Base-by-base conservation (phyloP, 2,329 filamentous ascomycete species). In the Fusarium incarnatum region DNA sequence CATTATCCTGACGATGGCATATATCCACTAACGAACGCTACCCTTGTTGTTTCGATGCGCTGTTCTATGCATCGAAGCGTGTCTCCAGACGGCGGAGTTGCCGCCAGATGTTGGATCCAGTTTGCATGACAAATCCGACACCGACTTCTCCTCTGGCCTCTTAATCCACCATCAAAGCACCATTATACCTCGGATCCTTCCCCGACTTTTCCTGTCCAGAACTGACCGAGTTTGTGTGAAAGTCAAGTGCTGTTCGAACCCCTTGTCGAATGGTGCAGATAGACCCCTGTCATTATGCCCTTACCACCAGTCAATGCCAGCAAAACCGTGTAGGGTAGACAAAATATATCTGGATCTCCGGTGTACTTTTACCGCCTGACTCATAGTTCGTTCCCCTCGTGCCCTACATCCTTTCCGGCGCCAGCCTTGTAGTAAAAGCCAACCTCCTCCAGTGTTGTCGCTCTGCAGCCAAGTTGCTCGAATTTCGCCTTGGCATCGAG, bases 401-500 rank as follows among this genome's bases (percentile, higher is more conserved):
- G 49, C 37, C 44, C 47, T 41, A 40, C 46, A 41, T 50, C 49
- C 37, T 25, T 47, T 49, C 60, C 54, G 50, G 45, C 16, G 52
- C 48, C 60, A 18, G 76, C 76, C 34, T 77, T 82, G 75, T 86
- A 93, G 56, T 83, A 78, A 74, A 92, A 92, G 0, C 93, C 94
- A 30, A 97, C 82, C 71, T 97, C 91, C 68, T 88, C 86, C 23
- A 97, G 77, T 5, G 84, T 89, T 76, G 80, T 90, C 12, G 94
- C 89, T 9, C 80, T 82, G 37, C 89, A 86, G 0, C 93, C 94
- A 40, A 83, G 82, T 66, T 86, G 83, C 61, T 91, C 86, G 77
- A 96, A 98, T 30, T 86, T 87, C 72, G 89, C 86, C 79, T 93
- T 92, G 37, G 94, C 92, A 15, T 89, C 84, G 1, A 87, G 84